A percentile compares a stretch with the other conserved stretches of the same genome.
phyloP scores from a whole-genome alignment of 257 asterid genomes.

The Nicotiana sylvestris region DNA sequence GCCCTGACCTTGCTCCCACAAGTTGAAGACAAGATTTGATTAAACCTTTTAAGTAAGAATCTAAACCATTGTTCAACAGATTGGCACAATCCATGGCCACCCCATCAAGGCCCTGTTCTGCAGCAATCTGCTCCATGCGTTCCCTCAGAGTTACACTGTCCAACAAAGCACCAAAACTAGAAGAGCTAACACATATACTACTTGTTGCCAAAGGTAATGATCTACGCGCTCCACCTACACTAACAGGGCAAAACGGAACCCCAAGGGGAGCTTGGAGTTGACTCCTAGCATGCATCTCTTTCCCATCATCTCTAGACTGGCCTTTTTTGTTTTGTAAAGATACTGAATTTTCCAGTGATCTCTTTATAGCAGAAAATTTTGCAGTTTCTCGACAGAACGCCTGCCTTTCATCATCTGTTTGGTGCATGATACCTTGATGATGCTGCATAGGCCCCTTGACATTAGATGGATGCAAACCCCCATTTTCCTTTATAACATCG shows the following conservation, averaged over 20 bases:
- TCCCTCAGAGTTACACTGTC: conserved; percentile 54
- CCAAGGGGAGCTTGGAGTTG: conserved; percentile 85
- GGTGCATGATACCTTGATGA: conserved; percentile 22
- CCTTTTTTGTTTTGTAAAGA: conserved; percentile 36
- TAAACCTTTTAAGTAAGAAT: conserved; percentile 64
- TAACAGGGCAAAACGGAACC: conserved; percentile 56
- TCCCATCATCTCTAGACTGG: conserved; percentile 37
- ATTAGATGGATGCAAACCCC: conserved; percentile 39
- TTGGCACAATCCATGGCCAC: conserved; percentile 70
- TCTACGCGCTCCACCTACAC: conserved; percentile 68
- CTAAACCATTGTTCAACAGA: conserved; percentile 65
- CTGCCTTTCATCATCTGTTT: conserved; percentile 13
- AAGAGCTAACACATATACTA: conserved; percentile 41
- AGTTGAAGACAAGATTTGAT: conserved; percentile 60
- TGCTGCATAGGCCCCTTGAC: conserved; percentile 34
- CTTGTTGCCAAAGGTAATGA: conserved; percentile 38
- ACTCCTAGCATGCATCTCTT: conserved; percentile 43
- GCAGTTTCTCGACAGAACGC: conserved; percentile 23
- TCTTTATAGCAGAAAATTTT: conserved; percentile 29
- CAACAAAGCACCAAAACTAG: conserved; percentile 47
- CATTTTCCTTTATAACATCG: conserved; percentile 42
- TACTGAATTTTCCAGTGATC: conserved; percentile 38
- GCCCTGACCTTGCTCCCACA: conserved; percentile 50
- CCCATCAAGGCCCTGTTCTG: conserved; percentile 66
- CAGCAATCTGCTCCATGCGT: conserved; percentile 76